phyloP scores from a whole-genome alignment of 371 early-diverging fungal species.

The Caulochytrium protostelioides region DNA sequence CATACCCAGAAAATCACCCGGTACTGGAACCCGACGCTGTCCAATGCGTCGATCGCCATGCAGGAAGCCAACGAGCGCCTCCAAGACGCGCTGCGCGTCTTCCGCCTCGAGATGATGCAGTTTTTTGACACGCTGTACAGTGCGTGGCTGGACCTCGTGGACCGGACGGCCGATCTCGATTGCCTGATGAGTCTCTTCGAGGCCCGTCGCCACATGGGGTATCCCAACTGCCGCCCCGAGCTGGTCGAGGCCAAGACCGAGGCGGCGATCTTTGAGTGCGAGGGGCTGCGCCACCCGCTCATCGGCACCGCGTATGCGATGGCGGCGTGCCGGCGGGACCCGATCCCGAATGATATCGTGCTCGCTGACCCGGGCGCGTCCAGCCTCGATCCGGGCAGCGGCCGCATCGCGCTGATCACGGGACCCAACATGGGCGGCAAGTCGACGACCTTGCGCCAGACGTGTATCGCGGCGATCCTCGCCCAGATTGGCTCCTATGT shows the following conservation, averaged over 20 bases:
- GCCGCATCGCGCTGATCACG: constrained; percentile 79
- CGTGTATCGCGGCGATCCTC: constrained; percentile 91
- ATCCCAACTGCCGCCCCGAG: constrained; percentile 44
- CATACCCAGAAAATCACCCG: constrained; percentile 57
- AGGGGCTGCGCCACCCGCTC: constrained; percentile 71
- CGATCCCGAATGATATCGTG: constrained; percentile 80
- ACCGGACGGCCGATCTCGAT: constrained; percentile 68
- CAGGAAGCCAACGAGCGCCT: constrained; percentile 63
- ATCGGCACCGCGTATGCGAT: constrained; percentile 31
- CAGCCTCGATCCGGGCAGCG: constrained; percentile 12
- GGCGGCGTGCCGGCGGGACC: constrained; percentile 26
- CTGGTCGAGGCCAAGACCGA: constrained; percentile 20
- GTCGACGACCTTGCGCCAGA: constrained; percentile 84
- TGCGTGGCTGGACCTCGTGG: constrained; percentile 47
- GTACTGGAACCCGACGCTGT: constrained; percentile 59
- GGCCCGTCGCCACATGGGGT: background rate
- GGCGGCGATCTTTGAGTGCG: constrained; percentile 42
- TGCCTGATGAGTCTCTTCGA: constrained; percentile 52
- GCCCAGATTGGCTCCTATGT: constrained; percentile 97
- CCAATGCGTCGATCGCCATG: constrained; percentile 39
- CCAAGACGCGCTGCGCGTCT: constrained; percentile 33
- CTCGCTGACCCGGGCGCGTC: constrained; percentile 59
- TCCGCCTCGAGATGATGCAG: too few species aligned
- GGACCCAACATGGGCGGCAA: constrained; percentile 90
- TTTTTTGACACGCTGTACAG: too few species aligned